A percentile compares a stretch with the other conserved stretches of the same genome.
Evolutionary conservation across 495 filamentous ascomycete genomes (phyloP).

Genomic region (Astrothelium subdiscretum): DNA sequence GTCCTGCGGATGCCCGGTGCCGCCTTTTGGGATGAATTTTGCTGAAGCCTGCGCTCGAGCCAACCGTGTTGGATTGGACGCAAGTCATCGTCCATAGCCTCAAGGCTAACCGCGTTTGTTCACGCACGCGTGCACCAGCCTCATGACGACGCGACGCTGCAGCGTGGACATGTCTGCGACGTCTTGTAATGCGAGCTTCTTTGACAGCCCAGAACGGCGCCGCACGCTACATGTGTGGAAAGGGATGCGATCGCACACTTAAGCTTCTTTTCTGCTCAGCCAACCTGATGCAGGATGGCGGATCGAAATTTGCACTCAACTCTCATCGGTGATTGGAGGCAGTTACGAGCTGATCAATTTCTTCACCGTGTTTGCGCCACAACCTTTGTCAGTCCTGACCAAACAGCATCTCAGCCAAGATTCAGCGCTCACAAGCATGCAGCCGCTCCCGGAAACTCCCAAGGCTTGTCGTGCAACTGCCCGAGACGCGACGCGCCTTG

Average conservation of each 20-base stretch:
- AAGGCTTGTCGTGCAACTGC: neutral
- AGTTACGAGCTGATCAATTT: neutral
- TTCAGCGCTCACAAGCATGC: neutral
- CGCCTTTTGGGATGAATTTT: neutral
- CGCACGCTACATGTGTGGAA: neutral
- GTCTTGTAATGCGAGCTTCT: too few species aligned
- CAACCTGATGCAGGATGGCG: neutral
- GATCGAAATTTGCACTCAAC: neutral
- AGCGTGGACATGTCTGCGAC: neutral
- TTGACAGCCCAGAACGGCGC: too few species aligned
- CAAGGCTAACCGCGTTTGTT: neutral
- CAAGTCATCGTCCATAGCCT: neutral
- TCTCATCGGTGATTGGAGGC: neutral
- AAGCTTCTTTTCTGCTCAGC: neutral
- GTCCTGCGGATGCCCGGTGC: neutral
- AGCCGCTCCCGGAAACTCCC: neutral
- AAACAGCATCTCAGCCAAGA: neutral
- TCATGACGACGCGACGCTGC: neutral
- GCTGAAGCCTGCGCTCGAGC: neutral
- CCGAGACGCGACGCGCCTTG: neutral
- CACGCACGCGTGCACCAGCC: neutral
- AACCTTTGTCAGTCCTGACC: neutral
- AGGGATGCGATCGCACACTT: neutral
- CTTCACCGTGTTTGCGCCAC: slow-evolving; percentile 1
- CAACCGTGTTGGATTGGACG: neutral